Evolutionary conservation across 129 eudicot genomes (phyloP), one percentile per base, ranked within the genome.

Genomic region (Rutidosis leptorrhynchoides): DNA sequence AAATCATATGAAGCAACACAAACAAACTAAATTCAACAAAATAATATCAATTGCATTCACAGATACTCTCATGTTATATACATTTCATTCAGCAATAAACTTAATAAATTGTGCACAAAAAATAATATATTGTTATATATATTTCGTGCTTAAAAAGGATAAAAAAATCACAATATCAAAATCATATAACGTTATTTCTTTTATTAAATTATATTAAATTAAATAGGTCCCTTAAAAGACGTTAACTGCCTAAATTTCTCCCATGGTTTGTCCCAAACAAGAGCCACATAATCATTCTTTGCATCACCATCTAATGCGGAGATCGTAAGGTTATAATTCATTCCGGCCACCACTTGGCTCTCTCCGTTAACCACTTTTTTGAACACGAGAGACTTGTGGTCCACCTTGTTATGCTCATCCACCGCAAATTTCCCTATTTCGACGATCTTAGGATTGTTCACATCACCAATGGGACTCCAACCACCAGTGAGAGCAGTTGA

Each of bases 151-250:
- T 37, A 11, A 2, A 37, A 11, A 37, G 3, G 45, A 37, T 37
- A 4, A 37, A 37, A 37, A 1, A 37, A 37, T 37, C 1, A n/a
- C 23, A 48, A 22, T 42, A 23, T 21, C 53, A 32, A 52, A 10
- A 22, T 15, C 17, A 20, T 55, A 55, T n/a, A 68, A 28, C 7
- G 14, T 6, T 22, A 65, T 8, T 1, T 43, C 16, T 4, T 0
- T 15, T 20, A n/a, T n/a, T n/a, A n/a, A n/a, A n/a, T n/a, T n/a
- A n/a, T n/a, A n/a, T n/a, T n/a, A n/a, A 8, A 7, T 60, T 33
- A 72, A 62, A 72, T 25, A 1, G 77, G 77, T n/a, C 77, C 77
- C 17, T 62, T 72, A 7, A 72, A 72, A 21, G 77, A 51, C 1
- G 63, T 19, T 7, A 72, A 29, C 70, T 32, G 8, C 22, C 70